A percentile compares a stretch with the other conserved stretches of the same genome.
phyloP scores from a whole-genome alignment of 2,329 filamentous ascomycete genomes.

The Talaromyces sp. region DNA sequence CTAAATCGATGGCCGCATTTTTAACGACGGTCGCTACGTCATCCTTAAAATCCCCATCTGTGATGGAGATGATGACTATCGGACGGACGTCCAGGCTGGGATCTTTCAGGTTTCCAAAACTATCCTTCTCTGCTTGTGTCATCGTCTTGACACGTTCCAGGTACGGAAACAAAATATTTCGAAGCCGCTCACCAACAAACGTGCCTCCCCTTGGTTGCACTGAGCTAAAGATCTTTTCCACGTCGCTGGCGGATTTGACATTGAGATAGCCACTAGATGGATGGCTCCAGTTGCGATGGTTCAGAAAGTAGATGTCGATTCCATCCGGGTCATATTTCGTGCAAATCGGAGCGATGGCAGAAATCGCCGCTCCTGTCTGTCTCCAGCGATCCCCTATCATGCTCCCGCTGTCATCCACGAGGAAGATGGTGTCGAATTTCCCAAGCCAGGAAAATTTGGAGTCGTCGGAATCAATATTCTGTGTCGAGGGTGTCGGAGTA shows the following conservation, averaged over 20 bases:
- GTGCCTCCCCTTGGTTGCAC: constrained; percentile 65
- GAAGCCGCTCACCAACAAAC: constrained; percentile 68
- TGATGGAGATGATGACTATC: constrained; percentile 88
- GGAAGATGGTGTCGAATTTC: constrained; percentile 79
- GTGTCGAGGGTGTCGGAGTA: not conserved
- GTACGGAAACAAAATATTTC: constrained; percentile 70
- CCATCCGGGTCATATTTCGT: constrained; percentile 75
- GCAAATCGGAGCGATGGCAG: constrained; percentile 75
- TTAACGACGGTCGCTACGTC: constrained; percentile 70
- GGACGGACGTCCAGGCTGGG: constrained; percentile 56
- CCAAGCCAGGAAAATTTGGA: constrained; percentile 72
- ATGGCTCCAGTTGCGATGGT: constrained; percentile 50
- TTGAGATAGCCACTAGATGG: constrained; percentile 57
- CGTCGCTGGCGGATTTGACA: constrained; percentile 53
- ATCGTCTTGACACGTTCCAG: constrained; percentile 51
- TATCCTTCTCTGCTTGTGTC: constrained; percentile 29
- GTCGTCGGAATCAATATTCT: constrained; percentile 36
- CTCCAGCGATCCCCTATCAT: constrained; percentile 76
- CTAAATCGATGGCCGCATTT: constrained; percentile 63
- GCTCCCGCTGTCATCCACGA: constrained; percentile 88
- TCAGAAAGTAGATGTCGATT: constrained; percentile 88
- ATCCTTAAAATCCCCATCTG: constrained; percentile 77
- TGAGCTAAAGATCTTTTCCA: constrained; percentile 65
- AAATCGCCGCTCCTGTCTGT: constrained; percentile 67
- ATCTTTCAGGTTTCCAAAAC: constrained; percentile 24